These are phyloP conservation scores for Cicer cuneatum DNA, from an alignment of 306 rosid species.

Conservation along the genomic window DNA sequence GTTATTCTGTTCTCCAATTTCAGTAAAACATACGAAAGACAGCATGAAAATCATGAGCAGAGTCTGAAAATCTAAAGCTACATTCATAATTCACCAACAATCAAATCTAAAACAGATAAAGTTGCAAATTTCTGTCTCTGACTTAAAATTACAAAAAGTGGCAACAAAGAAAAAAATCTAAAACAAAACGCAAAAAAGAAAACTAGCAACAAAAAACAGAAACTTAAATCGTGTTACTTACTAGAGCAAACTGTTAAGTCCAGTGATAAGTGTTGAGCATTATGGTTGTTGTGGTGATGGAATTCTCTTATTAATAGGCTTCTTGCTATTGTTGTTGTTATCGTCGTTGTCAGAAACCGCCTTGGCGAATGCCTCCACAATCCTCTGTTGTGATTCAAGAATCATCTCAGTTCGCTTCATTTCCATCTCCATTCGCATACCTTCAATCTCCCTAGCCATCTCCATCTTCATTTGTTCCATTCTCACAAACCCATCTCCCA, in stretches of 20 bases:
- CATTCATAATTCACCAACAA: slow-evolving; percentile 6
- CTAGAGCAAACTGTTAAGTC: neutral
- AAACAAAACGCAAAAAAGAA: neutral
- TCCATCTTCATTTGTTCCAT: slow-evolving; percentile 98
- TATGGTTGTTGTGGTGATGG: slow-evolving; percentile 66
- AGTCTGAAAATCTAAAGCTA: slow-evolving; percentile 6
- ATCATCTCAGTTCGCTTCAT: slow-evolving; percentile 96
- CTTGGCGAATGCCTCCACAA: slow-evolving; percentile 88
- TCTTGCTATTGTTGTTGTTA: slow-evolving; percentile 61
- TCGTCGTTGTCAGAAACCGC: slow-evolving; percentile 75
- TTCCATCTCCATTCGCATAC: slow-evolving; percentile 95
- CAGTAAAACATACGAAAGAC: neutral
- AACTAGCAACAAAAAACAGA: slow-evolving; percentile 15
- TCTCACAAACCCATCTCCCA: slow-evolving; percentile 95
- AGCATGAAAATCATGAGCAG: neutral
- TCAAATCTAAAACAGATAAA: neutral
- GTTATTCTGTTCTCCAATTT: neutral
- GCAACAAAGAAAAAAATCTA: neutral
- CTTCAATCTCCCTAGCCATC: slow-evolving; percentile 90
- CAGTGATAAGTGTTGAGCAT: neutral
- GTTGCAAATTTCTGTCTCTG: slow-evolving; percentile 2
- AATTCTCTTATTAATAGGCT: slow-evolving; percentile 52
- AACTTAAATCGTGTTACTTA: slow-evolving; percentile 13
- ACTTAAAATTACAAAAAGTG: slow-evolving; percentile 23
- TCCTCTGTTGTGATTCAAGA: slow-evolving; percentile 84